A percentile compares a stretch with the other conserved stretches of the same genome.
These are phyloP conservation scores for Ceratocystis harringtonii DNA, from an alignment of 2,329 filamentous ascomycete species.

Conservation along the genomic window DNA sequence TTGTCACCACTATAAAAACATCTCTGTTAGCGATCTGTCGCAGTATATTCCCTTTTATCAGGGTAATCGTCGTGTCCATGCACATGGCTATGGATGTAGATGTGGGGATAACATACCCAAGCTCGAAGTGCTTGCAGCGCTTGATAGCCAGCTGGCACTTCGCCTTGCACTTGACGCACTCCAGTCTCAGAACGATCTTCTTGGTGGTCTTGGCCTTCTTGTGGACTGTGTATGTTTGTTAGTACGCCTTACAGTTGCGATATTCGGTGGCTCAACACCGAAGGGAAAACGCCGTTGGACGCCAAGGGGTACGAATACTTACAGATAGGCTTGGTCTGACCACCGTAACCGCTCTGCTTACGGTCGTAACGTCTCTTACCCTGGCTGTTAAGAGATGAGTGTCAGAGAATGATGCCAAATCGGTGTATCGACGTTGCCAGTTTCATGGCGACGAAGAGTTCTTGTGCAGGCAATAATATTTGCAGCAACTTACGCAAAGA, in stretches of 20 bases:
- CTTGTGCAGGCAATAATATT: not conserved
- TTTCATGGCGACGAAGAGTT: not conserved
- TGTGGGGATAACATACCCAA: slow-evolving; percentile 55
- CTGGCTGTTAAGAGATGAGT: slow-evolving; percentile 34
- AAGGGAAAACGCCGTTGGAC: not conserved
- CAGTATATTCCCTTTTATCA: not conserved
- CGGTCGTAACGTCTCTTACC: slow-evolving; percentile 99
- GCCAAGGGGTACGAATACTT: slow-evolving; percentile 4
- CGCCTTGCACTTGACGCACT: slow-evolving; percentile 96
- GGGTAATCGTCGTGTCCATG: not conserved
- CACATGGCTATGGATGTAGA: not conserved
- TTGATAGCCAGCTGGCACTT: slow-evolving; percentile 97
- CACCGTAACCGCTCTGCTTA: slow-evolving; percentile 99
- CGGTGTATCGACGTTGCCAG: not conserved
- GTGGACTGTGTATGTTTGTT: slow-evolving; percentile 46
- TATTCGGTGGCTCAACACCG: not conserved
- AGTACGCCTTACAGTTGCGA: not conserved
- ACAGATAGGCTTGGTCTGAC: slow-evolving; percentile 98
- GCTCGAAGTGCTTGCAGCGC: slow-evolving; percentile 99
- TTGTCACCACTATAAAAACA: slow-evolving; percentile 74
- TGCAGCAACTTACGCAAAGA: slow-evolving; percentile 47
- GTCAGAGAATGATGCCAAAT: slow-evolving; percentile 1
- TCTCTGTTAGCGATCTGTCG: slow-evolving; percentile 27
- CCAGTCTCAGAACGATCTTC: slow-evolving; percentile 97
- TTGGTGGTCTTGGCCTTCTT: slow-evolving; percentile 99